phyloP scores from a whole-genome alignment of 345 rosid genomes.

The Erysimum cheiranthoides region DNA sequence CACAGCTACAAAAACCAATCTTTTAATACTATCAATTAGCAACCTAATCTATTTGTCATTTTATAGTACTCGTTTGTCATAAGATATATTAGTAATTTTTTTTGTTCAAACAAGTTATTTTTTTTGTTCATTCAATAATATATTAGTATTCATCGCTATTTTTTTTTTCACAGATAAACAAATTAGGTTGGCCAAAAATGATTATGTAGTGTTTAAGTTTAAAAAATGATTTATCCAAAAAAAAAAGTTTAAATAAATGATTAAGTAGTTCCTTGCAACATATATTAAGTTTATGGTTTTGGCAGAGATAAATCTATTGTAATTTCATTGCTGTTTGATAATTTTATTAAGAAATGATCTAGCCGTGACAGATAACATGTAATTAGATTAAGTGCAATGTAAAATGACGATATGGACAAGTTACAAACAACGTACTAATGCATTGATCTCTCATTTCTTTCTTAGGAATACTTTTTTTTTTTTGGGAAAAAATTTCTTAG shows the following conservation, averaged over 20 bases:
- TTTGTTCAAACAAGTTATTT: no score
- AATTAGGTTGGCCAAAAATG: not conserved
- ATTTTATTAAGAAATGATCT: not conserved
- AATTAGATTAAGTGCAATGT: not conserved
- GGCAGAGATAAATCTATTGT: no score
- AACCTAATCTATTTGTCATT: conserved; percentile 6
- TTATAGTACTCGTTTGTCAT: not conserved
- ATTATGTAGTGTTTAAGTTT: not conserved
- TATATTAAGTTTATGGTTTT: no score
- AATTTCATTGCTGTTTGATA: not conserved
- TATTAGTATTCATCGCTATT: not conserved
- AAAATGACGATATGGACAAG: not conserved
- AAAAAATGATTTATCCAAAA: not conserved
- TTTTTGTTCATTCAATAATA: no score
- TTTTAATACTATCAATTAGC: not conserved
- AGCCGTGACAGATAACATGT: not conserved
- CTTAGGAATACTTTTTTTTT: no score
- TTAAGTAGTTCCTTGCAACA: not conserved
- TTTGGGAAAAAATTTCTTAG: not conserved
- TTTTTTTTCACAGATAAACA: not conserved
- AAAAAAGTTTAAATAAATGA: no score
- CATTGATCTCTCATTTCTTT: not conserved
- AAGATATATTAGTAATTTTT: no score
- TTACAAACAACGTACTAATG: not conserved
- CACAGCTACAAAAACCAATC: conserved; percentile 32